Evolutionary conservation across 306 rosid genomes (phyloP).

Genomic region (Hippophae rhamnoides): DNA sequence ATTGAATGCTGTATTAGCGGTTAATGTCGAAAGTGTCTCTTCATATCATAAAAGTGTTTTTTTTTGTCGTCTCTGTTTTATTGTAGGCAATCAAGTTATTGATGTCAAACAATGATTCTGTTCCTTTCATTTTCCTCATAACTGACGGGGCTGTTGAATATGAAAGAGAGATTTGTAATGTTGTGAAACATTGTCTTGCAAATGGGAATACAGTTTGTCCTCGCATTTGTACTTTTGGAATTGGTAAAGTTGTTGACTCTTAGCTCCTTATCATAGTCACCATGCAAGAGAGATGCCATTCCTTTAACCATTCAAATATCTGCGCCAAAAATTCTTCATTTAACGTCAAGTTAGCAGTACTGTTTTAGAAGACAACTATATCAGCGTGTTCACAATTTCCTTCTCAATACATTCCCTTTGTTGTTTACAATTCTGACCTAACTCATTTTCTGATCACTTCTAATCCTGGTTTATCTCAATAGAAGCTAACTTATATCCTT

Average conservation of each 20-base stretch:
- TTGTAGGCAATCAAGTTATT: slow-evolving; percentile 76
- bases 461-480: too few relatives aligned
- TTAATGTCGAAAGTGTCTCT: too few relatives aligned
- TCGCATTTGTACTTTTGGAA: slow-evolving; percentile 77
- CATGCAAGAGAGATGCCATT: background rate
- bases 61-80: slow-evolving; percentile 8
- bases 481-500: too few relatives aligned
- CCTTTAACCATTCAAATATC: too few relatives aligned
- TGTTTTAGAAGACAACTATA: background rate
- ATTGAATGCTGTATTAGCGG: too few relatives aligned
- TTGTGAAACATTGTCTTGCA: slow-evolving; percentile 38
- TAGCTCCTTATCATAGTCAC: background rate
- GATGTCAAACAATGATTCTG: slow-evolving; percentile 33
- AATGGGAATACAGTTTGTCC: slow-evolving; percentile 42
- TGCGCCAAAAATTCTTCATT: background rate
- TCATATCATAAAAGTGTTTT: background rate
- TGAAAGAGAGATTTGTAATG: slow-evolving; percentile 73
- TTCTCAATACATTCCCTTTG: too few relatives aligned
- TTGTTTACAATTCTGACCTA: too few relatives aligned
- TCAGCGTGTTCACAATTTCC: background rate
- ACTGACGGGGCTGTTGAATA: slow-evolving; percentile 88
- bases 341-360: background rate
- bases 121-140: slow-evolving; percentile 74
- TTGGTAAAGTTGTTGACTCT: slow-evolving; percentile 45
- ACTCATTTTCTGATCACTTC: too few relatives aligned